Conservation (phyloP, 495 filamentous ascomycete species). For the Talaromyces proteolyticus region DNA sequence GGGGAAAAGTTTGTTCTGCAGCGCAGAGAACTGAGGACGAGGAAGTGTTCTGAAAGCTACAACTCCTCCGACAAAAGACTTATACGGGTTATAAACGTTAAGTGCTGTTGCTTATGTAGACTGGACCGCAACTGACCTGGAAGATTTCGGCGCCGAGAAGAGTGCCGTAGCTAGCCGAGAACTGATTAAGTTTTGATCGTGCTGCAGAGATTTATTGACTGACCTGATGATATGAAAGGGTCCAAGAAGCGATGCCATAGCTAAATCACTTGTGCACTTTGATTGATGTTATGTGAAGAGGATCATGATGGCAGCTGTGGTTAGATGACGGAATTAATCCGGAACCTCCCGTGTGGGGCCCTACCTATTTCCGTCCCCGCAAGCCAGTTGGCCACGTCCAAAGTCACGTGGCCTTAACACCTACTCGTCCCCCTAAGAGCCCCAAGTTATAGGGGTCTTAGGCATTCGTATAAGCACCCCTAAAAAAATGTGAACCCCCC, state of each 20-base stretch:
- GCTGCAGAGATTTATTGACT: slow-evolving; percentile 4
- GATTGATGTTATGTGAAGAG: background rate
- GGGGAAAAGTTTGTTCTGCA: slow-evolving; percentile 78
- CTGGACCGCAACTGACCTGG: slow-evolving; percentile 58
- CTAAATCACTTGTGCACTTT: background rate
- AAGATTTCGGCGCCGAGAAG: slow-evolving; percentile 73
- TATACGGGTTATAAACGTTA: background rate
- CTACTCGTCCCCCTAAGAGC: no score
- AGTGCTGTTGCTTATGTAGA: background rate
- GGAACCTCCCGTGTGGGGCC: background rate
- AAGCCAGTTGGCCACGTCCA: no score
- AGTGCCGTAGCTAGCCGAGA: slow-evolving; percentile 61
- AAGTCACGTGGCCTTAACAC: no score
- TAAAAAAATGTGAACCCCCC: no score
- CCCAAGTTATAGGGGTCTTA: no score
- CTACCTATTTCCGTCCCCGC: background rate
- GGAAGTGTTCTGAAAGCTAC: slow-evolving; percentile 69
- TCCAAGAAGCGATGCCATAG: slow-evolving; percentile 45
- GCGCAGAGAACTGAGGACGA: slow-evolving; percentile 69
- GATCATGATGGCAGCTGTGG: background rate
- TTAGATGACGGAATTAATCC: background rate
- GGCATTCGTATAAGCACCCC: no score
- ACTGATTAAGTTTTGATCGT: slow-evolving; percentile 13
- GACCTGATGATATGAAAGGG: slow-evolving; percentile 78
- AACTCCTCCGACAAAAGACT: slow-evolving; percentile 77